These are phyloP conservation scores for Phylloporus sp. DNA, from an alignment of 768 basidiomycete genomes.

Conservation along the genomic window DNA sequence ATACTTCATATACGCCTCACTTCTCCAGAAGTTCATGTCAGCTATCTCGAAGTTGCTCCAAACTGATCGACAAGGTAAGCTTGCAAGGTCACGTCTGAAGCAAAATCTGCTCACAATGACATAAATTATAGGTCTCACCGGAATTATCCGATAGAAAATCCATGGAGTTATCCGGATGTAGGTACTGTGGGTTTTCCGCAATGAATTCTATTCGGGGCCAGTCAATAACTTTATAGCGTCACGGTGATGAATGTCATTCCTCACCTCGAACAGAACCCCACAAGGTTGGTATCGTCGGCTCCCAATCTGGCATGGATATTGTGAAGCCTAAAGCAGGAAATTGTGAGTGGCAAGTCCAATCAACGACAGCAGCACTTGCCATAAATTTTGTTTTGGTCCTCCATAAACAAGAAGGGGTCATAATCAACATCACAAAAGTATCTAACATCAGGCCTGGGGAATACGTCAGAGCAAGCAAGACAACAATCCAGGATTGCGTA, in stretches of 20 bases:
- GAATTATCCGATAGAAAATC: conserved; percentile 63
- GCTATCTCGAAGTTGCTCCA: conserved; percentile 96
- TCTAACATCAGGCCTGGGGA: conserved; percentile 43
- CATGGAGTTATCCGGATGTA: conserved; percentile 57
- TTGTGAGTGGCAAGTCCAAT: neutral
- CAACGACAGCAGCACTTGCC: conserved; percentile 28
- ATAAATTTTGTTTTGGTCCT: conserved; percentile 49
- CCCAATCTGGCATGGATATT: conserved; percentile 60
- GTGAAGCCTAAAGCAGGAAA: conserved; percentile 46
- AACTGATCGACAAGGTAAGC: conserved; percentile 41
- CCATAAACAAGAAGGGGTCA: conserved; percentile 55
- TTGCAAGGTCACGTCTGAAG: neutral
- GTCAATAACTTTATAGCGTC: conserved; percentile 32
- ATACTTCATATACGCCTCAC: conserved; percentile 76
- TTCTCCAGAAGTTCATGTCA: conserved; percentile 78
- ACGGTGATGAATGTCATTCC: conserved; percentile 26
- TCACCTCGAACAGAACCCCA: conserved; percentile 57
- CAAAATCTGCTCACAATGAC: conserved; percentile 48
- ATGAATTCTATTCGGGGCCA: conserved; percentile 50
- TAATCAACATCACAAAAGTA: conserved; percentile 52
- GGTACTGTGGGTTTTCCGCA: conserved; percentile 47
- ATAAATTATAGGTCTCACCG: conserved; percentile 60
- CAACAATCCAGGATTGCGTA: conserved; percentile 21
- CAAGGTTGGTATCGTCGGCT: conserved; percentile 58
- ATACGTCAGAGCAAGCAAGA: neutral